Percentiles rank a stretch among this genome's conserved stretches.
Evolutionary conservation across 2,329 filamentous ascomycete genomes (phyloP).

Genomic region (Hymenoscyphus occultus): DNA sequence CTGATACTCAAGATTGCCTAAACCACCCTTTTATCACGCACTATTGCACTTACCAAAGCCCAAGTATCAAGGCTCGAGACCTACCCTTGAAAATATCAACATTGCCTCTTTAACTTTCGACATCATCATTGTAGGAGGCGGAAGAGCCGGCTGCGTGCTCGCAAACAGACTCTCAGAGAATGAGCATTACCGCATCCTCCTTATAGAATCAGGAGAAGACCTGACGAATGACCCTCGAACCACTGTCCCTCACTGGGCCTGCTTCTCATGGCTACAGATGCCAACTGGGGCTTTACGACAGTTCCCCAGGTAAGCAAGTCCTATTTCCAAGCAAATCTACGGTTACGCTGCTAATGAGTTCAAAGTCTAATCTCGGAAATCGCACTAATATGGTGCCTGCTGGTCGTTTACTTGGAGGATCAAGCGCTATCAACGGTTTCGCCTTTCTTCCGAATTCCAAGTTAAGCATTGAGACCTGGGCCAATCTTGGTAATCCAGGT

Average conservation of each 20-base stretch:
- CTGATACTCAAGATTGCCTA: too few species aligned
- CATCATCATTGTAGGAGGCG: conserved; percentile 43
- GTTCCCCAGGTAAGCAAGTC: conserved; percentile 34
- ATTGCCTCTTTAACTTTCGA: conserved; percentile 25
- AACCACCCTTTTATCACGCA: too few species aligned
- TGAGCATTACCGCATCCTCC: conserved; percentile 16
- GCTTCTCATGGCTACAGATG: conserved; percentile 37
- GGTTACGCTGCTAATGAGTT: too few species aligned
- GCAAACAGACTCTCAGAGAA: conserved; percentile 41
- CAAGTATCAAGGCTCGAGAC: too few species aligned
- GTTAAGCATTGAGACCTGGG: conserved; percentile 40
- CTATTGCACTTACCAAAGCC: too few species aligned
- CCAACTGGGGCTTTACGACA: conserved; percentile 56
- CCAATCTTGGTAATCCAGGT: conserved; percentile 40
- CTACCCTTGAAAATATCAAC: too few species aligned
- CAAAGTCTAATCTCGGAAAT: conserved; percentile 17
- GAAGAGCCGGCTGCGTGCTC: conserved; percentile 42
- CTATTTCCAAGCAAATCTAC: conserved; percentile 18
- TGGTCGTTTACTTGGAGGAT: conserved; percentile 38
- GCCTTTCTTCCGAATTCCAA: conserved; percentile 28
- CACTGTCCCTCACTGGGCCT: conserved; percentile 8
- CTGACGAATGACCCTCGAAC: conserved; percentile 10
- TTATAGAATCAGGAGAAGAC: conserved; percentile 18
- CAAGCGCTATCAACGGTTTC: conserved; percentile 38
- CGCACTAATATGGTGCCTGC: conserved; percentile 25